Evolutionary conservation across 768 basidiomycete species (phyloP), one percentile per base, ranked within the genome.

Genomic region (Mycena rebaudengoi): DNA sequence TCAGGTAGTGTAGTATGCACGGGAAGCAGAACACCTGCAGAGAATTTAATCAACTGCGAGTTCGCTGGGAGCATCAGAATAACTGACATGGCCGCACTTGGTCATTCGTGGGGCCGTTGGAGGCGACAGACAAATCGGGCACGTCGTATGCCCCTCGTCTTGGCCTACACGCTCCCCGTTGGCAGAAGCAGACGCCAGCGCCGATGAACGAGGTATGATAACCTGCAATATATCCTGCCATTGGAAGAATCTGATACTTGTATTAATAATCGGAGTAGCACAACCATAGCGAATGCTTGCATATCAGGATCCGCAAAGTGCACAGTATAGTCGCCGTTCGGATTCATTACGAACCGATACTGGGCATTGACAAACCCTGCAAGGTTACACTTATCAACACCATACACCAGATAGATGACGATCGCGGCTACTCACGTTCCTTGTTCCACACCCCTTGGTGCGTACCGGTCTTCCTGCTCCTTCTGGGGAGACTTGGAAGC

Each of bases 291-390:
- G 51, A 56, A 63, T 62, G 82, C 93, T 72, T 76, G 92, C 92
- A 99, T 96, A 77, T 99, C 98, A 32, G 98, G 95, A 76, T 98
- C 96, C 40, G 95, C 95, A 73, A 98, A 96, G 76, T 98, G 96
- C 7, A 92, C 96, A 18, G 96, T 94, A 74, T 98, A 96, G 70
- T 85, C 85, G n/a, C 94, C 92, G 39, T 83, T 88, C 2, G 97
- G 97, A 70, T 95, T 94, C 90, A 98, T 91, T 40, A 99, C 87
- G 76, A 98, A 99, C 61, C 95, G 86, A 79, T 96, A 98, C 74
- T 96, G 95, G 10, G 96, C 96, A 77, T 99, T 98, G 69, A 98
- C 89, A 74, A 95, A 99, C 68, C 92, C 95, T 96, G 73, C n/a
- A n/a, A n/a, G n/a, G 52, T 57, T 23, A 50, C 25, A 28, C 53